Evolutionary conservation across 2,329 filamentous ascomycete genomes (phyloP), one percentile per base, ranked within the genome.

Genomic region (Aspergillus puulaauensis): DNA sequence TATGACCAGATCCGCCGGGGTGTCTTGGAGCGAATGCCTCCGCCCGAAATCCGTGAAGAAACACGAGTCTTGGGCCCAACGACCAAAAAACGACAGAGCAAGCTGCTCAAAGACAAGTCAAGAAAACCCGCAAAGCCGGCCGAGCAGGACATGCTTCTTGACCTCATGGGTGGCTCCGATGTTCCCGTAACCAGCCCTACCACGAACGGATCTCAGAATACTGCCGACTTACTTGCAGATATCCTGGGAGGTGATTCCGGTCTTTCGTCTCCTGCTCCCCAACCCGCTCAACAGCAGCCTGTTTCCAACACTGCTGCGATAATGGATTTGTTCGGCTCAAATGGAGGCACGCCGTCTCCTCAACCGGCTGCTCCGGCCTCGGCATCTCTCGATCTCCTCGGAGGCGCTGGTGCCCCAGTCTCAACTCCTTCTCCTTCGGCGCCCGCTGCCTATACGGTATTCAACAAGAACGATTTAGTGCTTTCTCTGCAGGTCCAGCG

Each of bases 11-110:
- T 99, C 56, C 87, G 93, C 54, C 85, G 85, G 59, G 95, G 95
- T 57, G 95, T 99, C 3, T 80, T 99, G 11, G 95, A 99, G 77
- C 96, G 95, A 74, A 99, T 99, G 96, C 95, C 95, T 7, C 86
- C 95, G 2, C 95, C 95, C 8, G 93, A 98, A 74, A 98, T 99
- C 69, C 91, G 93, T 64, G 95, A 99, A 73, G 91, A 96, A 73
- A 93, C 95, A 54, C 84, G 93, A 59, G 93, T 97, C 3, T 81
- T 99, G 17, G 93, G 93, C 44, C 90, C 93, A 68, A 88, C 91
- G 1, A 85, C 88, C 67, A 81, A 83, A 62, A 88, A 85, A 73
- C 86, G 88, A 69, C 80, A 79, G 66, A 77, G 85, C 49, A 82
- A 86, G 58, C 72, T 83, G n/a, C 71, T 82, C 51, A 91, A 90